A percentile compares a stretch with the other conserved stretches of the same genome.
These are phyloP conservation scores for Fusarium sarcochroum DNA, from an alignment of 2,329 filamentous ascomycete genomes.

Conservation along the genomic window DNA sequence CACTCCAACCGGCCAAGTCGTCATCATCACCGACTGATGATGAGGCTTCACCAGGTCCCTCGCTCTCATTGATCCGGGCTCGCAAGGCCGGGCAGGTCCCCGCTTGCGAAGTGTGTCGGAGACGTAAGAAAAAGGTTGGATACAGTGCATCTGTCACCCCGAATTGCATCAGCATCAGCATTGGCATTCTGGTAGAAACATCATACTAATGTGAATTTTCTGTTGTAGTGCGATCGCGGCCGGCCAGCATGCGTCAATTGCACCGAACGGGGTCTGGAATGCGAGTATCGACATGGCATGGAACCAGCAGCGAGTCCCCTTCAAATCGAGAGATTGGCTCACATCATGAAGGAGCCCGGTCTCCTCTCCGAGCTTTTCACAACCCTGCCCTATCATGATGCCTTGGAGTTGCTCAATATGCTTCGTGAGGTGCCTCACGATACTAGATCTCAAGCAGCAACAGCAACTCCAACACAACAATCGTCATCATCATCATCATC, in stretches of 20 bases:
- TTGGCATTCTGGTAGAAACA: not conserved
- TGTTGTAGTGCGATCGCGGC: constrained; percentile 2
- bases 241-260: constrained; percentile 1
- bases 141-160: too few relatives aligned
- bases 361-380: not conserved
- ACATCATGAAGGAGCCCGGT: not conserved
- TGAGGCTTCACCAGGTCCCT: not conserved
- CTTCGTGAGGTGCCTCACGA: not conserved
- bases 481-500: too few relatives aligned
- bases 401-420: not conserved
- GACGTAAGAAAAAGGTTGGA: constrained; percentile 12
- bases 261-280: not conserved
- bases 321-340: not conserved
- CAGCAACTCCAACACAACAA: too few relatives aligned
- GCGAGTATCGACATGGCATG: not conserved
- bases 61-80: too few relatives aligned
- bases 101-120: constrained; percentile 7
- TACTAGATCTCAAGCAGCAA: not conserved
- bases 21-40: not conserved
- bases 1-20: not conserved
- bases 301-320: not conserved
- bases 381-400: constrained; percentile 6
- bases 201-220: not conserved
- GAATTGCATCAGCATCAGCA: not conserved
- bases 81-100: constrained; percentile 3